Evolutionary conservation across 352 stramenopile genomes (phyloP), one percentile per base, ranked within the genome.

Genomic region (Pythium biforme): DNA sequence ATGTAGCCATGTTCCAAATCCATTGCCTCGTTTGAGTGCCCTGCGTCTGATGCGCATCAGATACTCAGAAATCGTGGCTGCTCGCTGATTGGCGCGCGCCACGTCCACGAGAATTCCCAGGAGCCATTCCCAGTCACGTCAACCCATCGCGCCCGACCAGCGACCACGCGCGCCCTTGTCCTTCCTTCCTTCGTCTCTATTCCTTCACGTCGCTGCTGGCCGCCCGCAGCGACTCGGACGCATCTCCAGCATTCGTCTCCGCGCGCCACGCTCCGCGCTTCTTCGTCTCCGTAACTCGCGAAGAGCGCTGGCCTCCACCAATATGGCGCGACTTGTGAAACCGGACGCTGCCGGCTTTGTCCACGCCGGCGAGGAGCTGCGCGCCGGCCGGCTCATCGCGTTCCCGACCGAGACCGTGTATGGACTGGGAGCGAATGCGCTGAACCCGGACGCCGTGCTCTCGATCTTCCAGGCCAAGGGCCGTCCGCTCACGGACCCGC

Each of bases 371-470:
- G 69, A 82, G 50, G 74, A 89, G 57, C 67, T 98, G 20, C 82
- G 79, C 43, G 68, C 72, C 41, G 92, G 92, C n/a, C 69, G 75
- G 25, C 73, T 97, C 12, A 85, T 98, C 34, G 77, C 93, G 9
- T 99, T 99, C 77, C 97, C 97, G 10, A 99, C 97, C n/a, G 97
- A 99, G 84, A 99, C 98, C 0, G 98, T 99, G 20, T 99, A 99
- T 68, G 98, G 98, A 0, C 81, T 99, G 25, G 98, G 98, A 26
- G 98, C 96, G 47, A 98, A 99, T 63, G 97, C 97, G 1, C 76
- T 99, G 9, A 79, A 99, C 77, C 84, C 86, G 12, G 72, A 83
- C 9, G 96, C 97, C 19, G 85, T 99, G 43, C 75, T 94, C n/a
- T 88, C 88, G 61, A 98, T 99, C 70, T 99, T 99, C 76, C 66